A percentile compares a stretch with the other conserved stretches of the same genome.
phyloP scores from a whole-genome alignment of 1,139 yeast species.

The Yamadazyma jaroonii region DNA sequence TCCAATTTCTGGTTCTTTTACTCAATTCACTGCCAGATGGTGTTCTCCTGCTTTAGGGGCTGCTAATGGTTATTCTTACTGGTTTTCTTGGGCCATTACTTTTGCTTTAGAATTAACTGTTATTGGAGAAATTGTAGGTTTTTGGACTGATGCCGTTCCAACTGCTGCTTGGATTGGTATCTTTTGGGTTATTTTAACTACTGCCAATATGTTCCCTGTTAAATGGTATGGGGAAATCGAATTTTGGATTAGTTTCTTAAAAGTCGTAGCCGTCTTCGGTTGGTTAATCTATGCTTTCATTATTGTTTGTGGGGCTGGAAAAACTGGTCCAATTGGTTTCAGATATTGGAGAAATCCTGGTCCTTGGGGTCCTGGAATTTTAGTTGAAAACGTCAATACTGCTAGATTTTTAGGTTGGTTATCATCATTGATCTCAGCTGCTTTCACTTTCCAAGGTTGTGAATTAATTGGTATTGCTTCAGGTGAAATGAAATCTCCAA shows the following conservation, averaged over 20 bases:
- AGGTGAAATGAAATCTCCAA: slow-evolving; percentile 84
- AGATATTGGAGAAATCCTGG: slow-evolving; percentile 95
- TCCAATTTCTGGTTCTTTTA: slow-evolving; percentile 66
- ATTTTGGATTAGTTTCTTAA: slow-evolving; percentile 56
- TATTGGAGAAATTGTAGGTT: slow-evolving; percentile 70
- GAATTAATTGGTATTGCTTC: slow-evolving; percentile 88
- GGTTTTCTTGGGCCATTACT: slow-evolving; percentile 87
- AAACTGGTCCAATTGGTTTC: slow-evolving; percentile 72
- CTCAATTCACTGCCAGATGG: slow-evolving; percentile 56
- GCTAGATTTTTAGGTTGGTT: slow-evolving; percentile 68
- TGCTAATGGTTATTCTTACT: slow-evolving; percentile 79
- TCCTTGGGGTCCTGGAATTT: slow-evolving; percentile 69
- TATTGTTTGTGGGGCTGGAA: slow-evolving; percentile 73
- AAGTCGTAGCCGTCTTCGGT: slow-evolving; percentile 69
- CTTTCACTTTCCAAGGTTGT: slow-evolving; percentile 77
- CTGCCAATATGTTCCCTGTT: slow-evolving; percentile 40
- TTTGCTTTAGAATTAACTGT: slow-evolving; percentile 81
- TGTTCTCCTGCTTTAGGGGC: slow-evolving; percentile 71
- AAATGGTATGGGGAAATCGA: slow-evolving; percentile 47
- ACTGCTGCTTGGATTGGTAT: slow-evolving; percentile 75
- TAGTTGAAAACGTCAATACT: slow-evolving; percentile 42
- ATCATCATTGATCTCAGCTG: slow-evolving; percentile 61
- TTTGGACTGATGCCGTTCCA: slow-evolving; percentile 75
- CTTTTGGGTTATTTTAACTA: slow-evolving; percentile 44
- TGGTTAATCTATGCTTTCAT: slow-evolving; percentile 65